Percentiles rank a stretch among this genome's conserved stretches.
Evolutionary conservation across 768 basidiomycete species (phyloP).

Genomic region (Dioszegia aurantiaca): DNA sequence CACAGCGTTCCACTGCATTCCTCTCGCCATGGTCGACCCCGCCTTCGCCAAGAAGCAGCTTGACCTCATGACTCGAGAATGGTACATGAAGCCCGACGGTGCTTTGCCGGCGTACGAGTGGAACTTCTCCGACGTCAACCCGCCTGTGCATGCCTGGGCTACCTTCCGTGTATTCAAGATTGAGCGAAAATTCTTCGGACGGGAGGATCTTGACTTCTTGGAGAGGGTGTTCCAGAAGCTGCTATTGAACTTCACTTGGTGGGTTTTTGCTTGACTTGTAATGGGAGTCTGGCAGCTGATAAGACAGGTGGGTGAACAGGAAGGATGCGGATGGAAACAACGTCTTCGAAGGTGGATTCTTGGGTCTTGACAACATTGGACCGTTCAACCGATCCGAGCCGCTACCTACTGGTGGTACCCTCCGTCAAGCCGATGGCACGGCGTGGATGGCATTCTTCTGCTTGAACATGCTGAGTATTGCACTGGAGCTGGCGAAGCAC

Average conservation of each 20-base stretch:
- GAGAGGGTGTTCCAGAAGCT: constrained; percentile 99
- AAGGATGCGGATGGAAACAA: constrained; percentile 93
- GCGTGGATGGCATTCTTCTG: constrained; percentile 99
- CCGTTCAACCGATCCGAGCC: constrained; percentile 97
- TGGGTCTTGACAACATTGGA: constrained; percentile 96
- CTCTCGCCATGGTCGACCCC: constrained; percentile 91
- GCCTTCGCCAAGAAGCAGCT: constrained; percentile 96
- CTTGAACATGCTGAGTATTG: constrained; percentile 96
- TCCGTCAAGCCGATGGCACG: constrained; percentile 97
- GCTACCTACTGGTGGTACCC: constrained; percentile 83
- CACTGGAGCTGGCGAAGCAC: constrained; percentile 94
- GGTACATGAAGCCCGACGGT: constrained; percentile 97
- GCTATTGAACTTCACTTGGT: constrained; percentile 80
- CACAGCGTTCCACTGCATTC: constrained; percentile 98
- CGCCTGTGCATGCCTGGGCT: constrained; percentile 91
- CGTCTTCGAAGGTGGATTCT: constrained; percentile 97
- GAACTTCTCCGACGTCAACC: constrained; percentile 98
- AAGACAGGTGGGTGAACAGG: constrained; percentile 88
- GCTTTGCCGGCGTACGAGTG: constrained; percentile 99
- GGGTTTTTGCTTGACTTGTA: neutral
- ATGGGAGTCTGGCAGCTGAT: neutral
- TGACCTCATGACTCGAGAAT: constrained; percentile 91
- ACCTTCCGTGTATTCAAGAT: constrained; percentile 99
- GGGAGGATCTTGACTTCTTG: constrained; percentile 79
- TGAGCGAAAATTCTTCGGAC: constrained; percentile 89